Conservation (phyloP, 2,329 filamentous ascomycete genomes). For the Colletotrichum musicola region DNA sequence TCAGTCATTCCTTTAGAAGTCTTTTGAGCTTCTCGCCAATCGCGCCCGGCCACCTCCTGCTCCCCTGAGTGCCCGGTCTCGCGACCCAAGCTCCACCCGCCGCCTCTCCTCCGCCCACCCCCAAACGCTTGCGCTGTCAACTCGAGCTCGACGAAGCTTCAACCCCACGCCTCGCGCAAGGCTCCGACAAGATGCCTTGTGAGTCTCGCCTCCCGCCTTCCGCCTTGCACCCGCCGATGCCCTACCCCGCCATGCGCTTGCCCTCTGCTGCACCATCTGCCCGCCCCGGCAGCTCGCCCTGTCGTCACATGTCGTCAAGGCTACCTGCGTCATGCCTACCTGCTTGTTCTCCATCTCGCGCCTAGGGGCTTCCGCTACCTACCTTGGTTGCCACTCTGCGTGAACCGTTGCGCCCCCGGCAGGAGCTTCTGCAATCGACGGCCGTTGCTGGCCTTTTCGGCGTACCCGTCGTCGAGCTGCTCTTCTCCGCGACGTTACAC, state of each 20-base stretch:
- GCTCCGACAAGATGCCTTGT: constrained; percentile 43
- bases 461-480: not conserved
- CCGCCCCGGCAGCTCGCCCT: constrained; percentile 13
- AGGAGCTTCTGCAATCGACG: not conserved
- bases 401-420: not conserved
- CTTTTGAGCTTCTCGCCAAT: constrained; percentile 36
- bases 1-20: constrained; percentile 40
- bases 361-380: constrained; percentile 12
- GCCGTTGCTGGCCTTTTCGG: not conserved
- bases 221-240: not conserved
- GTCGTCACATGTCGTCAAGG: constrained; percentile 35
- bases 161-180: constrained; percentile 33
- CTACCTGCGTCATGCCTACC: constrained; percentile 38
- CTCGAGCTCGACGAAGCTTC: constrained; percentile 37
- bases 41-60: constrained; percentile 31
- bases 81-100: constrained; percentile 37
- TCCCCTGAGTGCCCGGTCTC: constrained; percentile 38
- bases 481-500: constrained; percentile 3
- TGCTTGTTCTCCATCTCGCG: constrained; percentile 14
- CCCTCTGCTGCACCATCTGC: constrained; percentile 15
- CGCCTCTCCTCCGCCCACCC: constrained; percentile 2
- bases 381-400: constrained; percentile 4
- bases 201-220: constrained; percentile 35
- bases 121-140: constrained; percentile 32
- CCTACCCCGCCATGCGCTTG: constrained; percentile 23